Evolutionary conservation across 768 basidiomycete species (phyloP), one percentile per base, ranked within the genome.

Genomic region (Trametes sanguinea): DNA sequence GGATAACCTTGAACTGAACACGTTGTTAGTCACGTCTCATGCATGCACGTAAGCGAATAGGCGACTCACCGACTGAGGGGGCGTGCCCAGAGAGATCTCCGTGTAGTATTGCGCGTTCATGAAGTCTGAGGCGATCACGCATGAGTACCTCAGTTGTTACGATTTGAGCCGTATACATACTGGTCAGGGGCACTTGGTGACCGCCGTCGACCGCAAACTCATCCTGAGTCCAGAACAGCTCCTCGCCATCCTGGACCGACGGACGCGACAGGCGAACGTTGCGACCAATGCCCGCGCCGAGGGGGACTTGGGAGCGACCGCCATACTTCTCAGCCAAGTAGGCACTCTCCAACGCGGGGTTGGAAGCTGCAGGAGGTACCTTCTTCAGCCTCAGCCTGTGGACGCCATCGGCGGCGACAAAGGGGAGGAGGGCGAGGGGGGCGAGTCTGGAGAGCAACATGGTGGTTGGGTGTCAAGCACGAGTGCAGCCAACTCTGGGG

Each of bases 81-180:
- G 96, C 0, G 80, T 83, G 14, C 96, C 96, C 57, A 98, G 73
- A 1, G 80, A 72, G 62, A 98, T 96, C 64, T 94, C 90, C 17
- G 94, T 83, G 73, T 84, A 99, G 77, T 99, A 98, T 75, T 99
- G 95, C 39, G 97, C 95, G 73, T 98, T 98, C 87, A 95, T 87
- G 78, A 93, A 98, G 81, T 98, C 95, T 97, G 58, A 22, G 39
- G 42, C 56, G 46, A 22, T 57, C 65, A 48, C 22, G 4, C 4
- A 48, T 48, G 11, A 48, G 6, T 10, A 13, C 5, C 6, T 11
- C 10, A 10, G 8, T 22, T 14, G 10, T 6, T 9, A 30, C 14
- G 22, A 13, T 5, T 1, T 14, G 44, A 45, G 0, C n/a, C 30
- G 35, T 27, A 47, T 6, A 67, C 92, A 65, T 69, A 96, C 96